phyloP scores from a whole-genome alignment of 306 rosid genomes.

The Ammopiptanthus mongolicus region DNA sequence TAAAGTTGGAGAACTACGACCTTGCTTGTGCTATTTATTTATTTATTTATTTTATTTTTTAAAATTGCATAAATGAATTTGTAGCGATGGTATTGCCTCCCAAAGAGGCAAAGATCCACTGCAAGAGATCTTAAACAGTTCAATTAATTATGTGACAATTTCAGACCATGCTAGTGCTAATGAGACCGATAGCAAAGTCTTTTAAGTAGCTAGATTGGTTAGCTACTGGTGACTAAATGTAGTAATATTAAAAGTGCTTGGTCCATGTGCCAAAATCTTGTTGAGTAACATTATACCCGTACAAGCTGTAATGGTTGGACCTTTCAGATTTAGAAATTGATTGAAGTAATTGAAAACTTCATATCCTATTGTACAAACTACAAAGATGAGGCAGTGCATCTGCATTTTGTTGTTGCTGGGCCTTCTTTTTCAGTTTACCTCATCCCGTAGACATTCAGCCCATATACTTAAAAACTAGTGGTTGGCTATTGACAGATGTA shows the following conservation, averaged over 20 bases:
- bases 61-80: neutral
- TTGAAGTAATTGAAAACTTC: neutral
- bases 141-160: neutral
- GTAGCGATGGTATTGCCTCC: neutral
- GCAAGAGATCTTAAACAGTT: neutral
- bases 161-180: neutral
- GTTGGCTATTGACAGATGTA: neutral
- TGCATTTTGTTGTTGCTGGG: neutral
- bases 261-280: neutral
- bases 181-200: neutral
- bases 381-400: neutral
- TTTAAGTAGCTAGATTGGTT: slow-evolving; percentile 4
- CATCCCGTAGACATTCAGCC: neutral
- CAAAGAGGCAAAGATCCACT: neutral
- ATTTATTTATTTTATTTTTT: no score
- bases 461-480: neutral
- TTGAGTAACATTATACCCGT: neutral
- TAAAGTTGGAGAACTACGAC: neutral
- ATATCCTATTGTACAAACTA: neutral
- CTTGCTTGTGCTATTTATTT: neutral
- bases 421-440: neutral
- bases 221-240: neutral
- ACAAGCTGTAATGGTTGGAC: neutral
- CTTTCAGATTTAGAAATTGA: neutral
- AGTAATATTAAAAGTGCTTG: neutral